Percentiles rank a stretch among this genome's conserved stretches.
phyloP scores from a whole-genome alignment of 768 basidiomycete species.

The Agrocybe praecox region DNA sequence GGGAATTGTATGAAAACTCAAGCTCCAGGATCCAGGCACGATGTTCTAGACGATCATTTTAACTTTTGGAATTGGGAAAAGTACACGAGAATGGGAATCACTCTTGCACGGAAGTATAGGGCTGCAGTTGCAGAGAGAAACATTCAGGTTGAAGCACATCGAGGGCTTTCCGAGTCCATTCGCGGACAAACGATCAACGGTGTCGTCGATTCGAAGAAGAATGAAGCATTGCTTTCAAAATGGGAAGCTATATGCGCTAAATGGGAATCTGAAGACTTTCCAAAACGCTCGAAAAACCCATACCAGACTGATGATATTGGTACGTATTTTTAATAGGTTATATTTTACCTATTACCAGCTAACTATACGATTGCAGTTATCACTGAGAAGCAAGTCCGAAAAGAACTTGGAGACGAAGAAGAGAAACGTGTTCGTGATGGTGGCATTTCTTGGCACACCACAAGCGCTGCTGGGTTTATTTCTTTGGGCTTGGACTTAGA shows the following conservation, averaged over 20 bases:
- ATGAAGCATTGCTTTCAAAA: not conserved
- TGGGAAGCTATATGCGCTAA: constrained; percentile 2
- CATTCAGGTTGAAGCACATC: not conserved
- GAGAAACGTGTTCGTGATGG: not conserved
- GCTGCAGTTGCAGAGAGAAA: not conserved
- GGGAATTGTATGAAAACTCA: too few relatives aligned
- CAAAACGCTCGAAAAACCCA: not conserved
- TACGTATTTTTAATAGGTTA: not conserved
- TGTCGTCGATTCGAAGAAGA: too few relatives aligned
- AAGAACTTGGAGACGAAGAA: not conserved
- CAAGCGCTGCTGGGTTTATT: not conserved
- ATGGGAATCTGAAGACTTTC: constrained; percentile 2
- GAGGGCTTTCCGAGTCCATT: not conserved
- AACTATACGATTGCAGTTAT: too few relatives aligned
- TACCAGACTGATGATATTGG: not conserved
- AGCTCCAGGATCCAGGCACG: too few relatives aligned
- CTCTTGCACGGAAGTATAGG: too few relatives aligned
- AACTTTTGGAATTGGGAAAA: too few relatives aligned
- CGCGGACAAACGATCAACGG: too few relatives aligned
- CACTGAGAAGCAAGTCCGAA: not conserved
- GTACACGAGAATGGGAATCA: too few relatives aligned
- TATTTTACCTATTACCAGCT: not conserved
- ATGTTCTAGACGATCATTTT: too few relatives aligned
- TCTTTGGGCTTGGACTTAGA: not conserved
- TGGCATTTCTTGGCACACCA: not conserved